phyloP scores from a whole-genome alignment of 768 basidiomycete species.

The Lentinula aciculospora region DNA sequence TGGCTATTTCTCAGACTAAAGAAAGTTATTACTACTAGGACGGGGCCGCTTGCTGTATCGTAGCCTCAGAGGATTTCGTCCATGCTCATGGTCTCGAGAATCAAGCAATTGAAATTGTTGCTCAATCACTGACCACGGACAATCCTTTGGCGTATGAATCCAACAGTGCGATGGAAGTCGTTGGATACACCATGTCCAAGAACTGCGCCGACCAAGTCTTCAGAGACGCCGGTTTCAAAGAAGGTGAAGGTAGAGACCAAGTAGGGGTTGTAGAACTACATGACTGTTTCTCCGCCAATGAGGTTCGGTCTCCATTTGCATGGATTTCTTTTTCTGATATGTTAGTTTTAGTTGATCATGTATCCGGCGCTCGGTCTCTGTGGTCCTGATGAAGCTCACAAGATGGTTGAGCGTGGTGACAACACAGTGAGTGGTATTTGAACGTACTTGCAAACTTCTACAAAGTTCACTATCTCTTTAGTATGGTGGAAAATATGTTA shows the following conservation, averaged over 20 bases:
- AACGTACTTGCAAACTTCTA: not conserved
- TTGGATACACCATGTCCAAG: constrained; percentile 78
- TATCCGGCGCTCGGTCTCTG: constrained; percentile 80
- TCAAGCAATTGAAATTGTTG: constrained; percentile 81
- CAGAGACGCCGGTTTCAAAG: constrained; percentile 59
- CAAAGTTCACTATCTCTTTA: constrained; percentile 17
- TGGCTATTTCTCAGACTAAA: not conserved
- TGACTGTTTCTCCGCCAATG: constrained; percentile 82
- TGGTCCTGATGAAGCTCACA: constrained; percentile 58
- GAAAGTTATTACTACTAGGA: constrained; percentile 35
- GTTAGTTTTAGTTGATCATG: constrained; percentile 54
- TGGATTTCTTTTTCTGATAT: not conserved
- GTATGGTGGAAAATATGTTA: constrained; percentile 82
- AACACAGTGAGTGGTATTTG: constrained; percentile 54
- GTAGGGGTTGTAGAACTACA: constrained; percentile 86
- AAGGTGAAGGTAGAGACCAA: constrained; percentile 59
- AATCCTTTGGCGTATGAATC: constrained; percentile 58
- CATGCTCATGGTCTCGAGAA: constrained; percentile 68
- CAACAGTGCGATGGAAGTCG: constrained; percentile 69
- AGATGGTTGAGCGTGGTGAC: constrained; percentile 68
- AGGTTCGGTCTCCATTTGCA: constrained; percentile 35
- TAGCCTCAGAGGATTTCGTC: constrained; percentile 78
- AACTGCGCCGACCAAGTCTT: constrained; percentile 65
- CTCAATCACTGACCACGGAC: constrained; percentile 63
- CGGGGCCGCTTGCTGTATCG: constrained; percentile 69